Conservation (phyloP, 805 yeast species). For the Wickerhamomyces kurtzmanii region DNA sequence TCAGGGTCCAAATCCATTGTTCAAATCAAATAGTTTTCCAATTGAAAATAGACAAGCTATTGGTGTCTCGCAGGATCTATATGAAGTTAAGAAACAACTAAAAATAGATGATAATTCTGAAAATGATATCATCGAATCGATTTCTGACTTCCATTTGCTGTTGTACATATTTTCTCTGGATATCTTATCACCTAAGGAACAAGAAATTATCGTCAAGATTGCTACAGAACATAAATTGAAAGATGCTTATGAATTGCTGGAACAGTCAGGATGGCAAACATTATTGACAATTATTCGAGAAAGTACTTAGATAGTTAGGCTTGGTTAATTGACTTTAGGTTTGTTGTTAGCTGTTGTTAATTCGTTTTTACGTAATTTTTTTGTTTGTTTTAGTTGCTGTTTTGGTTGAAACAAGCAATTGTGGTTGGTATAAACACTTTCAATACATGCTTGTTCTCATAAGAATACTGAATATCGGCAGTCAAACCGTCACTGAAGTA, state of each 20-base stretch:
- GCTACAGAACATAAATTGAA: slow-evolving; percentile 32
- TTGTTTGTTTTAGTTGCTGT: too few species aligned
- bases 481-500: too few species aligned
- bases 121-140: slow-evolving; percentile 21
- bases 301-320: slow-evolving; percentile 9
- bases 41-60: slow-evolving; percentile 72
- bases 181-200: slow-evolving; percentile 49
- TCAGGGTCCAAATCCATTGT: slow-evolving; percentile 39
- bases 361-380: too few species aligned
- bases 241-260: slow-evolving; percentile 41
- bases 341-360: background rate
- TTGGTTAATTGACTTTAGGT: background rate
- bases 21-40: slow-evolving; percentile 45
- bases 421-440: too few species aligned
- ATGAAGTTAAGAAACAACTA: slow-evolving; percentile 41
- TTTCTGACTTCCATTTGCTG: slow-evolving; percentile 74
- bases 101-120: slow-evolving; percentile 18
- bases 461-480: slow-evolving; percentile 2
- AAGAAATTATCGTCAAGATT: slow-evolving; percentile 34
- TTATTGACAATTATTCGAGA: slow-evolving; percentile 43
- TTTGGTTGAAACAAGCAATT: too few species aligned
- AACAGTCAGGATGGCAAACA: slow-evolving; percentile 77
- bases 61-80: slow-evolving; percentile 65
- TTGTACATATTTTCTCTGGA: slow-evolving; percentile 46
- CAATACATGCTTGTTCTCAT: slow-evolving; percentile 9